A percentile compares a stretch with the other conserved stretches of the same genome.
These are phyloP conservation scores for Boletus fagicola DNA, from an alignment of 768 basidiomycete genomes.

Conservation along the genomic window DNA sequence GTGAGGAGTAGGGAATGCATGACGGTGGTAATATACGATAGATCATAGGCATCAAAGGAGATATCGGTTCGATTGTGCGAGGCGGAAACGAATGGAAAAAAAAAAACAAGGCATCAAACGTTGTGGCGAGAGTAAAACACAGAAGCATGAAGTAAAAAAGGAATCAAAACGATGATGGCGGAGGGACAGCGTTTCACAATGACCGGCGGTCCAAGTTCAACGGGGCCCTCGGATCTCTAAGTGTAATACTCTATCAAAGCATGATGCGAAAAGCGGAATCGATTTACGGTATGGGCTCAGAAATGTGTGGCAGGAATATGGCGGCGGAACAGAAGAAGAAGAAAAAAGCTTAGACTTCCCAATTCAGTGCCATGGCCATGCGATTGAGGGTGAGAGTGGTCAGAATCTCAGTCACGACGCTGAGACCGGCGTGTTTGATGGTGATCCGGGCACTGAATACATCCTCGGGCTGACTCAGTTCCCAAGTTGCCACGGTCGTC, in stretches of 20 bases:
- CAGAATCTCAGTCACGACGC: slow-evolving; percentile 71
- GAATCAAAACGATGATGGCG: neutral
- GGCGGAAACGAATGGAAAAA: neutral
- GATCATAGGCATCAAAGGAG: slow-evolving; percentile 1
- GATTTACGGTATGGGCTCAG: slow-evolving; percentile 4
- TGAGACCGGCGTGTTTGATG: slow-evolving; percentile 55
- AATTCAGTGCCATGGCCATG: slow-evolving; percentile 60
- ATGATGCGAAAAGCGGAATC: neutral
- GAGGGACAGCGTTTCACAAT: slow-evolving; percentile 18
- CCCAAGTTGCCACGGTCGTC: slow-evolving; percentile 65
- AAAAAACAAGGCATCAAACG: neutral
- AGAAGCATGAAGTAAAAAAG: slow-evolving; percentile 10
- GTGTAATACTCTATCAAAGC: neutral
- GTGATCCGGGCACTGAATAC: slow-evolving; percentile 59
- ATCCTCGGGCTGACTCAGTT: slow-evolving; percentile 54
- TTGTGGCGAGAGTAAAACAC: slow-evolving; percentile 13
- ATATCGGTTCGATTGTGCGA: neutral
- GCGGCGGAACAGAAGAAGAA: neutral
- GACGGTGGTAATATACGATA: slow-evolving; percentile 21
- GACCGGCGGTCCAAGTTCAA: slow-evolving; percentile 6
- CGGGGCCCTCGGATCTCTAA: slow-evolving; percentile 2
- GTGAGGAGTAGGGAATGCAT: slow-evolving; percentile 7
- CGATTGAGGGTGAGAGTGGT: slow-evolving; percentile 74
- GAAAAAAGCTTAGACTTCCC: slow-evolving; percentile 33
- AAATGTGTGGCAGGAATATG: slow-evolving; percentile 1